A percentile compares a stretch with the other conserved stretches of the same genome.
phyloP scores from a whole-genome alignment of 768 basidiomycete species.

The Phanerochaete carnosa region DNA sequence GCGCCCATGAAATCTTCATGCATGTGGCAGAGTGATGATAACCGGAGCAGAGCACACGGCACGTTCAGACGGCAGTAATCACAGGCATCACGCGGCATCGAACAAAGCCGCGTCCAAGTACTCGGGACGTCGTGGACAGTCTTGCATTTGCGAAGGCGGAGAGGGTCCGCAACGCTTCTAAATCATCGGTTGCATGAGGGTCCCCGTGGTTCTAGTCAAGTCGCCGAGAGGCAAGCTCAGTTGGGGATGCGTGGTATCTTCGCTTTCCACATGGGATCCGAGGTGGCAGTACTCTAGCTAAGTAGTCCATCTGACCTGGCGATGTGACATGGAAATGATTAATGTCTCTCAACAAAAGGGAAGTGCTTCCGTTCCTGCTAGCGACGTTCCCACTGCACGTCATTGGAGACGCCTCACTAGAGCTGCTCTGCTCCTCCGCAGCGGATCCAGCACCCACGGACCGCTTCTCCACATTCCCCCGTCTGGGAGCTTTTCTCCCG shows the following conservation, averaged over 20 bases:
- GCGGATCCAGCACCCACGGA: not conserved
- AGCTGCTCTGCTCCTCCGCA: not conserved
- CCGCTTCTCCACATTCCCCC: not conserved
- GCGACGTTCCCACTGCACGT: not conserved
- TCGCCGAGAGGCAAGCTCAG: not conserved
- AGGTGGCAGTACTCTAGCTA: not conserved
- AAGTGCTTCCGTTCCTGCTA: not conserved
- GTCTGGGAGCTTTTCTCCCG: not conserved
- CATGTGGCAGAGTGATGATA: no score
- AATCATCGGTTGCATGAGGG: not conserved
- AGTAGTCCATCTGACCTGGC: not conserved
- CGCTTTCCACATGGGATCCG: not conserved
- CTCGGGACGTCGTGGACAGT: not conserved
- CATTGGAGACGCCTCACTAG: not conserved
- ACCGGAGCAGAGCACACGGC: no score
- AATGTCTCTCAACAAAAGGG: not conserved
- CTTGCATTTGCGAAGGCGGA: not conserved
- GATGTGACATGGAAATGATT: not conserved
- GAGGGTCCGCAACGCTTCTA: not conserved
- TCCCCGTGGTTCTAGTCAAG: not conserved
- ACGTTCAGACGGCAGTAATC: no score
- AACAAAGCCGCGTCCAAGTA: not conserved
- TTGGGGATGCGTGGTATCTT: not conserved
- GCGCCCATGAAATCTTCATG: no score
- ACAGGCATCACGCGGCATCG: not conserved